A percentile compares a stretch with the other conserved stretches of the same genome.
These are phyloP conservation scores for Citeromyces hawaiiensis DNA, from an alignment of 1,139 yeast species.

Conservation along the genomic window DNA sequence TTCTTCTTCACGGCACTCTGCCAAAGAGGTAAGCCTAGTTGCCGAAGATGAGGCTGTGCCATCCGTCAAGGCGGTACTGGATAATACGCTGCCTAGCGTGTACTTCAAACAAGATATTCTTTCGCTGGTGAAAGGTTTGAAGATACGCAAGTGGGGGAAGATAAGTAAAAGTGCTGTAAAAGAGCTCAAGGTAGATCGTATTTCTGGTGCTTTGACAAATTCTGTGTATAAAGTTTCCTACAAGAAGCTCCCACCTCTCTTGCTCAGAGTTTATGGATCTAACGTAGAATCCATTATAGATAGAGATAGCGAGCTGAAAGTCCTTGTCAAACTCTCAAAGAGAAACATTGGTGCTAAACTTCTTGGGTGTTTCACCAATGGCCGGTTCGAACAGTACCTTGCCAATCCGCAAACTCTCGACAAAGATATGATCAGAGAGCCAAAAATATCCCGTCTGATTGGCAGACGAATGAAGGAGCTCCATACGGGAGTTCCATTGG, in stretches of 20 bases:
- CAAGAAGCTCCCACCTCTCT: slow-evolving; percentile 24
- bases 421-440: slow-evolving; percentile 59
- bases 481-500: slow-evolving; percentile 67
- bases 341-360: slow-evolving; percentile 81
- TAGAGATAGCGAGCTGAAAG: slow-evolving; percentile 64
- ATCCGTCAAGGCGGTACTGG: slow-evolving; percentile 32
- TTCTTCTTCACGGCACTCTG: slow-evolving; percentile 6
- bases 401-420: slow-evolving; percentile 69
- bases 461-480: slow-evolving; percentile 96
- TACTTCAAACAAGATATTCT: slow-evolving; percentile 78
- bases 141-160: slow-evolving; percentile 60
- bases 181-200: slow-evolving; percentile 42
- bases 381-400: slow-evolving; percentile 83
- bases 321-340: slow-evolving; percentile 58
- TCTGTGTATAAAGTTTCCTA: slow-evolving; percentile 62
- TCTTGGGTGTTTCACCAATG: slow-evolving; percentile 81
- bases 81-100: slow-evolving; percentile 64
- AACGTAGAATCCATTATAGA: slow-evolving; percentile 82
- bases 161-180: slow-evolving; percentile 16
- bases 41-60: slow-evolving; percentile 9
- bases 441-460: slow-evolving; percentile 68
- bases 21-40: slow-evolving; percentile 2
- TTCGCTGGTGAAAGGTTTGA: slow-evolving; percentile 47
- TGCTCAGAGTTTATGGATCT: slow-evolving; percentile 83
- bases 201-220: slow-evolving; percentile 89